Evolutionary conservation across 2,329 filamentous ascomycete genomes (phyloP), one percentile per base, ranked within the genome.

Genomic region (Penicillium glabrum): DNA sequence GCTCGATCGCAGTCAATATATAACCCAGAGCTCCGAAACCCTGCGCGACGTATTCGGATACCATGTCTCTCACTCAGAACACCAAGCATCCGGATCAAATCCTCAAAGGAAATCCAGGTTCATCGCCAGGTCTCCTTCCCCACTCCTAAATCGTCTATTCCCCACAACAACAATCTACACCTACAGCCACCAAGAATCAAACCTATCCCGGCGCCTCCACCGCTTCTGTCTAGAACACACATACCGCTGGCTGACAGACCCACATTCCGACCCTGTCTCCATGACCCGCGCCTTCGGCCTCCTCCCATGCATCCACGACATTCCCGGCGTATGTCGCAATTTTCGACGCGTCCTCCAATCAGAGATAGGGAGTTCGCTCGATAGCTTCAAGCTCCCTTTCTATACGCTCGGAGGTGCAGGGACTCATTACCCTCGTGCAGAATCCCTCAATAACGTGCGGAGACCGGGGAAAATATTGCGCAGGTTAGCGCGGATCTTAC

Each of bases 141-240:
- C 62, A 29, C 53, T 66, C 1, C 51, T 65, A 19, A 64, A 65
- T 47, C 64, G 62, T 19, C 60, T 66, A 35, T 64, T 66, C 55
- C 64, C 64, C 16, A 56, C 56, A 46, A 47, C 58, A 24, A 64
- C 64, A 21, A 65, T 66, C 0, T 77, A 72, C 27, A 86, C 85
- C 0, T 87, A 88, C 69, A 81, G 86, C n/a, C 82, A 84, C 56
- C 80, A 85, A 43, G 89, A 93, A 70, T 77, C 80, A 3, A 87
- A 83, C 1, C 92, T 96, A 65, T 86, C 86, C 13, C 84, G 90
- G 9, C 83, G 89, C 2, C 77, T 96, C 9, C 89, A 90, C 49
- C 84, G 90, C 41, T 80, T 81, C 54, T 81, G 85, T 4, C 65
- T 87, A 1, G 89, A 96, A 71, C 76, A 79, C 29, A 90, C 82